Percentiles rank a stretch among this genome's conserved stretches.
phyloP scores from a whole-genome alignment of 1,284 basidiomycete genomes.

The Thecaphora thlaspeos region DNA sequence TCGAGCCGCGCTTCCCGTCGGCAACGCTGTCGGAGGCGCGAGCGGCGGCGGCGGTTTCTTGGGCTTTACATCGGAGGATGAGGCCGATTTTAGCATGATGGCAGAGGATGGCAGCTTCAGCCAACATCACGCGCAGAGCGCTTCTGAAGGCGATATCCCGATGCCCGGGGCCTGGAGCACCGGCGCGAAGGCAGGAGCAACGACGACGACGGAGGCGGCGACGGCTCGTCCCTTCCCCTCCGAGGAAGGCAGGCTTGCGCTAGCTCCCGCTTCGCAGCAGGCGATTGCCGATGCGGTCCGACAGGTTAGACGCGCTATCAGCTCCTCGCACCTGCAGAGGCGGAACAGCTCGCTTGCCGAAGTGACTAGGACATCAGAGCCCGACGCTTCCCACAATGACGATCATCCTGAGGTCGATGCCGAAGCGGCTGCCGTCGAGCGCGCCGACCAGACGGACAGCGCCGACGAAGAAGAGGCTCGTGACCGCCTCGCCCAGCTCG shows the following conservation, averaged over 20 bases:
- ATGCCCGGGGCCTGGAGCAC: conserved; percentile 29
- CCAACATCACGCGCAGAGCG: conserved; percentile 1
- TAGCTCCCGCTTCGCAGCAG: conserved; percentile 31
- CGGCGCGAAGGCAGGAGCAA: conserved; percentile 10
- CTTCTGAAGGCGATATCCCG: conserved; percentile 17
- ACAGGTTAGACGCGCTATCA: conserved; percentile 31
- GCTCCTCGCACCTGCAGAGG: conserved; percentile 25
- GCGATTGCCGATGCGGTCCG: conserved; percentile 37
- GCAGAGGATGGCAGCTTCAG: conserved; percentile 25
- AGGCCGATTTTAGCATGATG: neutral
- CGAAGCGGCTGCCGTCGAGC: too few relatives aligned
- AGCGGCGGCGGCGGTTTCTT: too few relatives aligned
- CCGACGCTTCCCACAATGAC: too few relatives aligned
- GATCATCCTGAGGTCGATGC: too few relatives aligned
- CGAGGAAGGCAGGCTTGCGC: conserved; percentile 10
- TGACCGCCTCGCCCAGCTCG: neutral
- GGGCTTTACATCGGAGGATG: too few relatives aligned
- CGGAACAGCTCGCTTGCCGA: too few relatives aligned
- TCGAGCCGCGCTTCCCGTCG: neutral
- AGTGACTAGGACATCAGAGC: too few relatives aligned
- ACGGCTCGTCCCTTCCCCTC: neutral
- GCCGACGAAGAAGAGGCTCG: conserved; percentile 5
- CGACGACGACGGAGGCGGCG: conserved; percentile 18
- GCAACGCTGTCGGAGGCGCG: too few relatives aligned
- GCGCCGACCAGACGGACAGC: too few relatives aligned